Evolutionary conservation across 192 early-diverging fungal genomes (phyloP), one percentile per base, ranked within the genome.

Genomic region (Funneliformis geosporum): DNA sequence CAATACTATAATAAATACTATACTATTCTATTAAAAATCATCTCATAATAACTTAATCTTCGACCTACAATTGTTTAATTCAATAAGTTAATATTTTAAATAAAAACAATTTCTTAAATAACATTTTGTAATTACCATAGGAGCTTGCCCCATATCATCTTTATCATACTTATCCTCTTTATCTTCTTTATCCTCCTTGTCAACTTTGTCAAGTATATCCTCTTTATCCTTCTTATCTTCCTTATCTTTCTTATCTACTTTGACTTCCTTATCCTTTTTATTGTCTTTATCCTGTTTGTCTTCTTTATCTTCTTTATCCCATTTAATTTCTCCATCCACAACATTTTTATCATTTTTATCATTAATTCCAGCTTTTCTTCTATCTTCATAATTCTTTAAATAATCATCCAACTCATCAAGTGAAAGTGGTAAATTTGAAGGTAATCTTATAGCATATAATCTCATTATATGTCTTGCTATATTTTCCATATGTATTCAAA

Each of bases 391-490:
- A 21, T 55, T 55, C 16, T 55, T 69, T 23, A 69, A 69, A 60
- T 86, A 86, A 25, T 76, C 76, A n/a, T 85, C 81, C 25, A 94
- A 81, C 75, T 94, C 91, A 2, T 77, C 74, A 10, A 78, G 81
- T 27, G 87, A 88, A 11, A 94, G 62, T 2, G 93, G 93, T 68
- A 93, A 72, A 59, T 83, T 75, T n/a, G 82, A 77, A 18, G 88
- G 87, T 42, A 85, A 79, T 7, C 77, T 75, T 47, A 79, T 84
- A 74, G 86, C 82, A 75, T 94, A 93, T 4, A 94, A 83, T 21
- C 89, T 84, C 74, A 84, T 81, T 46, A 92, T 90, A 50, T 92
- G 86, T 59, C 86, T 86, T 18, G 92, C 88, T 47, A 92, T 89
- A 42, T 86, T 85, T 71, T 85, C 82, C 33, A 90, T 87, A 61